These are phyloP conservation scores for Obba rivulosa DNA, from an alignment of 768 basidiomycete species.

Conservation along the genomic window DNA sequence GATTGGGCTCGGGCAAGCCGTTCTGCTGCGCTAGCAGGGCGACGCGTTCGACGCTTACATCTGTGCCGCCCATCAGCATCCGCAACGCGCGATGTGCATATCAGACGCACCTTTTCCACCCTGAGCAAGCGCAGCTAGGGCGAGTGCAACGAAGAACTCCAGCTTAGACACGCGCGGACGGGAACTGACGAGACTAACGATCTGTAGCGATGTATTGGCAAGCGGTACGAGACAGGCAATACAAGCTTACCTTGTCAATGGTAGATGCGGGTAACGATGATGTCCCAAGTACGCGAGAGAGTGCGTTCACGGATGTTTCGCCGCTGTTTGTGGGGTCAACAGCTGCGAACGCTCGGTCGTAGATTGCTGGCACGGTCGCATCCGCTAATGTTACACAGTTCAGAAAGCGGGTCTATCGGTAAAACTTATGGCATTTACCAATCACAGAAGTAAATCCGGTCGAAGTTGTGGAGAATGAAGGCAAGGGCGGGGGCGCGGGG, in stretches of 20 bases:
- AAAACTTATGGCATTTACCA: constrained; percentile 34
- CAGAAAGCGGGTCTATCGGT: not conserved
- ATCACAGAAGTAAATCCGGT: constrained; percentile 66
- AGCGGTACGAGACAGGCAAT: not conserved
- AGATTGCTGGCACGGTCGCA: constrained; percentile 75
- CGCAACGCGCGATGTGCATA: not conserved
- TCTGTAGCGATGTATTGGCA: constrained; percentile 40
- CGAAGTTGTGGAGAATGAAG: constrained; percentile 39
- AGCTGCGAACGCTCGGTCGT: constrained; percentile 65
- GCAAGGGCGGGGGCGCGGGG: constrained; percentile 59
- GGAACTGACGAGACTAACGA: constrained; percentile 85
- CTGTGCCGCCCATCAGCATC: constrained; percentile 30
- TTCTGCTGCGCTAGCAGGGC: constrained; percentile 75
- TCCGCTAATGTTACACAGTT: constrained; percentile 42
- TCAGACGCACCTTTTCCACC: constrained; percentile 57
- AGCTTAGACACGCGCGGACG: constrained; percentile 75
- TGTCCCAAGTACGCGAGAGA: constrained; percentile 75
- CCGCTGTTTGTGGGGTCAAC: constrained; percentile 70
- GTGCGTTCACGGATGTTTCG: constrained; percentile 75
- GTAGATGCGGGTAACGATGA: constrained; percentile 77
- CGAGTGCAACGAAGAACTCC: constrained; percentile 90
- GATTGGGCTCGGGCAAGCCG: constrained; percentile 66
- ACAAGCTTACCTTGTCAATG: constrained; percentile 68
- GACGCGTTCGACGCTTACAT: constrained; percentile 77
- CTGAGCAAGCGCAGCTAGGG: constrained; percentile 84